A percentile compares a stretch with the other conserved stretches of the same genome.
These are phyloP conservation scores for Fusarium pseudocircinatum DNA, from an alignment of 2,329 filamentous ascomycete genomes.

Conservation along the genomic window DNA sequence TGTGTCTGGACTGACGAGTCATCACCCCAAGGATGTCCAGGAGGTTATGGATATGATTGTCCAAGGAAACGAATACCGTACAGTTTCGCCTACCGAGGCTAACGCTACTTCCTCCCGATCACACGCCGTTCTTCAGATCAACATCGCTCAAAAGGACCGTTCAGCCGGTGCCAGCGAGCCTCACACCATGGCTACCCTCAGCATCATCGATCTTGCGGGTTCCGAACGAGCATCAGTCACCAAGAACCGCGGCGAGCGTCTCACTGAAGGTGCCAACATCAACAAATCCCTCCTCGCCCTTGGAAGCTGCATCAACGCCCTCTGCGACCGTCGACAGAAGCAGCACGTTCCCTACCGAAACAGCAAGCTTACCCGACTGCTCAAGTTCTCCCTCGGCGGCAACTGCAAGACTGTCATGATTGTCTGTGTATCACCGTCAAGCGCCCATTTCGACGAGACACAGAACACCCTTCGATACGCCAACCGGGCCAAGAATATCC, in stretches of 20 bases:
- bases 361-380: constrained; percentile 92
- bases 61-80: constrained; percentile 90
- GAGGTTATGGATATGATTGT: constrained; percentile 99
- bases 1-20: constrained; percentile 89
- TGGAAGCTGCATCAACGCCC: constrained; percentile 96
- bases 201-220: constrained; percentile 96
- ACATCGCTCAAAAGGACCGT: constrained; percentile 91
- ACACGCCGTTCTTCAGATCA: constrained; percentile 97
- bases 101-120: constrained; percentile 98
- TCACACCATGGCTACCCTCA: constrained; percentile 97
- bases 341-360: constrained; percentile 98
- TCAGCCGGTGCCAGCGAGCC: constrained; percentile 94
- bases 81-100: constrained; percentile 95
- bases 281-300: constrained; percentile 97
- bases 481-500: constrained; percentile 98
- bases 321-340: constrained; percentile 90
- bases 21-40: constrained; percentile 88
- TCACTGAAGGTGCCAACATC: constrained; percentile 97
- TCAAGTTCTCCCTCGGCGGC: constrained; percentile 96
- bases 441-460: constrained; percentile 96
- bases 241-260: constrained; percentile 91
- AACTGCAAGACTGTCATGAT: constrained; percentile 99
- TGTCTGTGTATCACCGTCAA: constrained; percentile 96
- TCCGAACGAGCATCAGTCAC: constrained; percentile 96
- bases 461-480: constrained; percentile 98